Percentiles rank a stretch among this genome's conserved stretches.
phyloP scores from a whole-genome alignment of 148 eudicot genomes.

The Vaccinium darrowii region DNA sequence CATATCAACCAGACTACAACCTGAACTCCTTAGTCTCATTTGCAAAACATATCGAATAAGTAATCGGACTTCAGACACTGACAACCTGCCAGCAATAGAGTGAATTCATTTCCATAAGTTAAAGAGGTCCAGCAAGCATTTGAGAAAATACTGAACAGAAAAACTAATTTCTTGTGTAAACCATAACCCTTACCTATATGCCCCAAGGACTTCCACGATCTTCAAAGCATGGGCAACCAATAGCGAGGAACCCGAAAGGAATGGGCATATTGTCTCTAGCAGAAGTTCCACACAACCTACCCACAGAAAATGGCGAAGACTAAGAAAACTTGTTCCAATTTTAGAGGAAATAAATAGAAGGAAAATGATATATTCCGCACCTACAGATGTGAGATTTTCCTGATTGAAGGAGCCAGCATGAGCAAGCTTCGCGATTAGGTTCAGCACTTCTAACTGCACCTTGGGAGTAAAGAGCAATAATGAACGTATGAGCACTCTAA shows the following conservation, averaged over 20 bases:
- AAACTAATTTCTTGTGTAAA: constrained; percentile 1
- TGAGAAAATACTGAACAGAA: background rate
- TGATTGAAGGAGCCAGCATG: constrained; percentile 85
- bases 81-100: constrained; percentile 56
- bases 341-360: constrained; percentile 12
- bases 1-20: constrained; percentile 74
- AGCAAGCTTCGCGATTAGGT: constrained; percentile 84
- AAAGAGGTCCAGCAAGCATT: constrained; percentile 7
- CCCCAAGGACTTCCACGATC: constrained; percentile 91
- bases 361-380: constrained; percentile 39
- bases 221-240: constrained; percentile 73
- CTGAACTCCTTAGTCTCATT: constrained; percentile 68
- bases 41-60: constrained; percentile 82
- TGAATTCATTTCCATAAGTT: constrained; percentile 15
- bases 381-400: constrained; percentile 94
- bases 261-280: constrained; percentile 84
- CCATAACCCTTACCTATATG: constrained; percentile 64
- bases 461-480: constrained; percentile 97
- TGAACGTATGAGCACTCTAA: constrained; percentile 77
- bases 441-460: constrained; percentile 85
- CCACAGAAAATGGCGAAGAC: constrained; percentile 17
- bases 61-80: constrained; percentile 74
- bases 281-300: constrained; percentile 97
- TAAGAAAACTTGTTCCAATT: constrained; percentile 14
- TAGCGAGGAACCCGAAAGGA: constrained; percentile 77